A percentile compares a stretch with the other conserved stretches of the same genome.
phyloP scores from a whole-genome alignment of 2,329 filamentous ascomycete species.

The Nannizzia gypsea region DNA sequence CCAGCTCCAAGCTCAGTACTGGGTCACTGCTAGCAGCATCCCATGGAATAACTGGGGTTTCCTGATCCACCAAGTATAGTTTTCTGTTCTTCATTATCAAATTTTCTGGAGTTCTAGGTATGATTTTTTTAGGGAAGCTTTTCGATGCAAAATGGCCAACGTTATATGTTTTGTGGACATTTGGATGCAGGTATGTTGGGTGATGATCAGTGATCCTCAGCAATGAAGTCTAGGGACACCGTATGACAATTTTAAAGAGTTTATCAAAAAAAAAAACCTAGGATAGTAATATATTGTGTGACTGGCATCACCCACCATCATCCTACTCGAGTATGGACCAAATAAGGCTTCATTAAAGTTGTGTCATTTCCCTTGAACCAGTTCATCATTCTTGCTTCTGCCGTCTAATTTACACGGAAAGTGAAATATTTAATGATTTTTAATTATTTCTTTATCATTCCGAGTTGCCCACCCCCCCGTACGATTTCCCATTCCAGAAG shows the following conservation, averaged over 20 bases:
- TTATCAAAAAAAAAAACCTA: neutral
- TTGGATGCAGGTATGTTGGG: neutral
- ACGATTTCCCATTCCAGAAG: neutral
- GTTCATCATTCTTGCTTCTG: conserved; percentile 5
- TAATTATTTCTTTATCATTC: neutral
- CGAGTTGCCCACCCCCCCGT: neutral
- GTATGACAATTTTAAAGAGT: neutral
- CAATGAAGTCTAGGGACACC: neutral
- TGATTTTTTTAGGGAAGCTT: neutral
- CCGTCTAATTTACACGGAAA: conserved; percentile 2
- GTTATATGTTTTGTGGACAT: neutral
- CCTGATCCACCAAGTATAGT: conserved; percentile 2
- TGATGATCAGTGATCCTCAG: neutral
- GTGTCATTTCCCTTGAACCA: conserved; percentile 1
- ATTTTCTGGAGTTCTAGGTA: neutral
- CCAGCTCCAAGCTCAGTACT: conserved; percentile 25
- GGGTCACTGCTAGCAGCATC: conserved; percentile 19
- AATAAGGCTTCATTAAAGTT: neutral
- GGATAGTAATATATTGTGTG: neutral
- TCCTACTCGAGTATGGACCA: neutral
- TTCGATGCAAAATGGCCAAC: neutral
- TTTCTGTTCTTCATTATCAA: neutral
- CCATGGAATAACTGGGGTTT: conserved; percentile 10
- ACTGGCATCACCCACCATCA: neutral
- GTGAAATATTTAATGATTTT: neutral